Evolutionary conservation across 2,329 filamentous ascomycete genomes (phyloP).

Genomic region (Ascochyta clinopodiicola): DNA sequence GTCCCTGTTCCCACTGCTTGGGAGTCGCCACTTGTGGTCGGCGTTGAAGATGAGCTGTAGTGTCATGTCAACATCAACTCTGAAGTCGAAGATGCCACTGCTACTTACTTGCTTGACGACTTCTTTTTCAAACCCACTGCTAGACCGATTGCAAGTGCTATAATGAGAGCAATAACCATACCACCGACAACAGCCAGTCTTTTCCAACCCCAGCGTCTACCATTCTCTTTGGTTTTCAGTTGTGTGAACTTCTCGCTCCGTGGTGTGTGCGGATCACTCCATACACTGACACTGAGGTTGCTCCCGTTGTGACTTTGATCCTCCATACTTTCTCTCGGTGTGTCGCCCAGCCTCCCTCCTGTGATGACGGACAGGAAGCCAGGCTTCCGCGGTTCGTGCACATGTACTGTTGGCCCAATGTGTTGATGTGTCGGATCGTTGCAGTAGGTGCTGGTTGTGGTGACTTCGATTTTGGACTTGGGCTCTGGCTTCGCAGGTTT

Average conservation of each 20-base stretch:
- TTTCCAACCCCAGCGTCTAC: slow-evolving; percentile 49
- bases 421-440: slow-evolving; percentile 36
- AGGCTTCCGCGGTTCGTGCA: slow-evolving; percentile 23
- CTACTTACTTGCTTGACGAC: slow-evolving; percentile 30
- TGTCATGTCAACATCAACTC: slow-evolving; percentile 7
- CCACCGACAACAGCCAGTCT: slow-evolving; percentile 45
- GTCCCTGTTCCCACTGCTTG: slow-evolving; percentile 12
- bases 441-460: slow-evolving; percentile 38
- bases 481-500: slow-evolving; percentile 29
- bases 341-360: slow-evolving; percentile 35
- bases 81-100: fast-evolving
- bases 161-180: slow-evolving; percentile 42
- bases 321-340: slow-evolving; percentile 40
- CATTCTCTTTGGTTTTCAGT: slow-evolving; percentile 8
- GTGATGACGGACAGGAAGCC: slow-evolving; percentile 30
- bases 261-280: slow-evolving; percentile 37
- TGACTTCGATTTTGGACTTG: slow-evolving; percentile 35
- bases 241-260: slow-evolving; percentile 43
- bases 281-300: slow-evolving; percentile 46
- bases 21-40: slow-evolving; percentile 8
- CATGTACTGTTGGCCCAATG: slow-evolving; percentile 30
- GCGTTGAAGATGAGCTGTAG: slow-evolving; percentile 5
- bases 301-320: slow-evolving; percentile 32
- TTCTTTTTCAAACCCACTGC: slow-evolving; percentile 53
- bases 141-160: slow-evolving; percentile 49